A percentile compares a stretch with the other conserved stretches of the same genome.
Evolutionary conservation across 2,329 filamentous ascomycete species (phyloP).

Genomic region (Verticillium nubilum): DNA sequence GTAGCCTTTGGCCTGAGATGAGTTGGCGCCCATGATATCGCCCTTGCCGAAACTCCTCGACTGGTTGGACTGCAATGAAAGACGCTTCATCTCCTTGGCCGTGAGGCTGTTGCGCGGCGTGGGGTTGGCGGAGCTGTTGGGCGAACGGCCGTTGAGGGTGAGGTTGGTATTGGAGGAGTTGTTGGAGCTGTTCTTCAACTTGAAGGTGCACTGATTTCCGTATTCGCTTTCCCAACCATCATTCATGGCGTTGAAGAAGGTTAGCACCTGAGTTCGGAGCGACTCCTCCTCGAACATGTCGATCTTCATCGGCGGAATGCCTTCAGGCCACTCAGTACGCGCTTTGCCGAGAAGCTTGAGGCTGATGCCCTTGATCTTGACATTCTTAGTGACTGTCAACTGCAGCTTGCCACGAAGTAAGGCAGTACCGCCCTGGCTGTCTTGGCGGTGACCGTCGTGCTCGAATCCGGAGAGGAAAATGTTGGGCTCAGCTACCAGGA

Average conservation of each 20-base stretch:
- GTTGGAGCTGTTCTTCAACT: conserved; percentile 32
- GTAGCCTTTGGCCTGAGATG: conserved; percentile 64
- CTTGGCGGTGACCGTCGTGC: conserved; percentile 53
- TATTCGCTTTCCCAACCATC: conserved; percentile 55
- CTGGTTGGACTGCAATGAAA: conserved; percentile 76
- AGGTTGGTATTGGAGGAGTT: conserved; percentile 26
- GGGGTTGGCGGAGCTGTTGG: conserved; percentile 23
- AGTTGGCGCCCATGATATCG: conserved; percentile 59
- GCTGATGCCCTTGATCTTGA: conserved; percentile 88
- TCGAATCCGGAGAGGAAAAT: conserved; percentile 77
- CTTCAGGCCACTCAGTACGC: conserved; percentile 93
- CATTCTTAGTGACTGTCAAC: conserved; percentile 77
- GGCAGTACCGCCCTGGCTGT: conserved; percentile 64
- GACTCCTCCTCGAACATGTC: conserved; percentile 81
- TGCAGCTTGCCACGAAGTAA: conserved; percentile 81
- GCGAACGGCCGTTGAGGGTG: conserved; percentile 16
- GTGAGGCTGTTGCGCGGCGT: conserved; percentile 21
- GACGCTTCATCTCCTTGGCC: conserved; percentile 53
- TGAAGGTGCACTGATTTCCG: conserved; percentile 58
- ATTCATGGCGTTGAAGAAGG: conserved; percentile 81
- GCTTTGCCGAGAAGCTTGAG: conserved; percentile 82
- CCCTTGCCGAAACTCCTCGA: conserved; percentile 81
- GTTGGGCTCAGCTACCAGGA: conserved; percentile 73
- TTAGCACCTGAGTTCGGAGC: conserved; percentile 81
- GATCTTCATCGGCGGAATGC: conserved; percentile 81